Evolutionary conservation across 306 rosid genomes (phyloP), one percentile per base, ranked within the genome.

Genomic region (Phaseolus lunatus): DNA sequence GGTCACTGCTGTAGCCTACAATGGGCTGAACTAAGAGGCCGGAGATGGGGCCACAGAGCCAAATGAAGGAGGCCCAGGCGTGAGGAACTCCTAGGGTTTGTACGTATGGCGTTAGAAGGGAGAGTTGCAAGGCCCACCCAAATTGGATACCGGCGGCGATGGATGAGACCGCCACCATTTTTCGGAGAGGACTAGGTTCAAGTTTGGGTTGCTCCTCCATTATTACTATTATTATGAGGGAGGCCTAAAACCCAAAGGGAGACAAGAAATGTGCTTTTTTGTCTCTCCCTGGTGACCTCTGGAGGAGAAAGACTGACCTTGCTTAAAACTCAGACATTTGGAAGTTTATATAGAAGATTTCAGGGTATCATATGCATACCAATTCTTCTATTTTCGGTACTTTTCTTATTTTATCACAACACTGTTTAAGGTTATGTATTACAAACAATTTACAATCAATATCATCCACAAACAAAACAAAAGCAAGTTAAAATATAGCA

Each of bases 121-220:
- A 91, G 0, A 93, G 93, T 24, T 93, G 95, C 0, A 93, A 79
- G 2, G 98, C 98, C 98, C 98, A 91, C 0, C 95, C 96, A 52
- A 93, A 93, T 59, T 93, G 96, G 1, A 93, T 12, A 0, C 95
- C 97, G 0, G 95, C 91, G 0, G 95, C 98, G 0, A 93, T 89
- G 1, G 95, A 85, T 0, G 98, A 85, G 4, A 91, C 93, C 0
- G 53, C 59, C 11, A 85, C 41, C 31, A 93, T 74, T 52, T 86
- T 57, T 0, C 35, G 3, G 0, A 57, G 39, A 0, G 65, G 65
- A 16, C 37, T 58, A 0, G 65, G 39, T 14, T 33, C 39, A 0
- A 4, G 0, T 57, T 26, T 43, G 2, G 3, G 19, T 58, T 33
- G 37, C 2, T 24, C 19, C 39, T 26, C 65, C 65, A 24, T 24